Evolutionary conservation across 2,329 filamentous ascomycete species (phyloP), one percentile per base, ranked within the genome.

Genomic region (Colletotrichum magnum): DNA sequence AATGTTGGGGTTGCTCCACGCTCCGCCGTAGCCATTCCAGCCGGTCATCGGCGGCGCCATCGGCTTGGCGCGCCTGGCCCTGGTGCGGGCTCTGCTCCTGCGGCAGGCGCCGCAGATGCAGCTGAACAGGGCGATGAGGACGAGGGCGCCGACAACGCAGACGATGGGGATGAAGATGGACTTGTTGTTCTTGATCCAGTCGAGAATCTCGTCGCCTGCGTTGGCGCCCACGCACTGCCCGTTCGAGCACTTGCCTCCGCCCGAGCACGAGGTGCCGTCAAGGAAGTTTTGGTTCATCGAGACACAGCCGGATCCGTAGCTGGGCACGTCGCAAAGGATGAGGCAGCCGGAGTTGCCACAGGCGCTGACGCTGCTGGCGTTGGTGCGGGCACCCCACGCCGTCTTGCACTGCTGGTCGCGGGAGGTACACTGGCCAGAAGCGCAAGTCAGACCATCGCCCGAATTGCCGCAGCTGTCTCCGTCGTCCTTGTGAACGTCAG

Each of bases 391-490:
- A 43, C 94, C 94, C 86, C 97, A 93, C 56, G 97, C 86, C 12
- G 90, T 92, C 79, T 92, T 91, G 84, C 96, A 99, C 82, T 99
- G 96, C 76, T 91, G 87, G 79, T 98, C 90, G 72, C 96, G 91
- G 61, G 93, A 96, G 4, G 96, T 99, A 80, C 96, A 99, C 81
- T 98, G 95, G 13, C 96, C 96, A 53, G 93, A 95, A 36, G 96
- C 94, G 78, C 96, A 99, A 39, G 88, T 82, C 39, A 98, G 87
- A 2, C 88, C 88, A 2, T 78, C 74, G 15, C 91, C 91, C 48
- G 81, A 77, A 58, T 84, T 82, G 41, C 94, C 94, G 77, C 96
- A 99, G 18, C 82, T 81, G 4, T 88, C 84, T 71, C 90, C 96
- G 78, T 98, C 91, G 0, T 88, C 82, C 57, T 90, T 85, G 73